Percentiles rank a stretch among this genome's conserved stretches.
These are phyloP conservation scores for Pyrenochaeta sp. DNA, from an alignment of 2,329 filamentous ascomycete species.

Conservation along the genomic window DNA sequence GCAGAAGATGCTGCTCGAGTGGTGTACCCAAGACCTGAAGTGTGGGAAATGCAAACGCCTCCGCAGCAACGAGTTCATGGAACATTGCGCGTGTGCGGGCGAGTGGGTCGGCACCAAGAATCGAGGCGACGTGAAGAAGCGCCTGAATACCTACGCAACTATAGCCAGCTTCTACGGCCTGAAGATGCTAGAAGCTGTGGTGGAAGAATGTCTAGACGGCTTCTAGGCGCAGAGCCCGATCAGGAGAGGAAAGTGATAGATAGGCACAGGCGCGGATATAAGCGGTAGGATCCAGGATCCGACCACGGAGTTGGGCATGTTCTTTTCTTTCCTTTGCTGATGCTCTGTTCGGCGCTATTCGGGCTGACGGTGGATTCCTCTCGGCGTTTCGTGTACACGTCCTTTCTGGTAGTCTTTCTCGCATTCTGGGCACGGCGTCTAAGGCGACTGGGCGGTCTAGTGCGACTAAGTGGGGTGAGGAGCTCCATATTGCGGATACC, in stretches of 20 bases:
- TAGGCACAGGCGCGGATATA: neutral
- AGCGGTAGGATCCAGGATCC: neutral
- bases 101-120: conserved; percentile 79
- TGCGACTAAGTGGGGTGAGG: conserved; percentile 12
- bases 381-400: conserved; percentile 3
- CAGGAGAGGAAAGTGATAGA: neutral
- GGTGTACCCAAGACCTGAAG: conserved; percentile 89
- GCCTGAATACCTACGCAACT: conserved; percentile 72
- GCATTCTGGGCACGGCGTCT: conserved; percentile 4
- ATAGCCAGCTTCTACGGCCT: conserved; percentile 83
- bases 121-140: conserved; percentile 69
- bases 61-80: conserved; percentile 90
- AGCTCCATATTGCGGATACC: conserved; percentile 5
- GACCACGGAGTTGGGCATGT: conserved; percentile 2
- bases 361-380: neutral
- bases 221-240: conserved; percentile 32
- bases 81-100: conserved; percentile 93
- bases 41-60: conserved; percentile 74
- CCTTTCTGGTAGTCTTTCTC: conserved; percentile 1
- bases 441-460: conserved; percentile 6
- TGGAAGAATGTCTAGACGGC: conserved; percentile 66
- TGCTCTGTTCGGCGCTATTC: neutral
- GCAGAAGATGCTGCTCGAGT: conserved; percentile 76
- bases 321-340: too few relatives aligned
- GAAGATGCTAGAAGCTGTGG: conserved; percentile 79